Percentiles rank a stretch among this genome's conserved stretches.
Conservation (phyloP, 805 yeast genomes). For the Candida bentonensis region DNA sequence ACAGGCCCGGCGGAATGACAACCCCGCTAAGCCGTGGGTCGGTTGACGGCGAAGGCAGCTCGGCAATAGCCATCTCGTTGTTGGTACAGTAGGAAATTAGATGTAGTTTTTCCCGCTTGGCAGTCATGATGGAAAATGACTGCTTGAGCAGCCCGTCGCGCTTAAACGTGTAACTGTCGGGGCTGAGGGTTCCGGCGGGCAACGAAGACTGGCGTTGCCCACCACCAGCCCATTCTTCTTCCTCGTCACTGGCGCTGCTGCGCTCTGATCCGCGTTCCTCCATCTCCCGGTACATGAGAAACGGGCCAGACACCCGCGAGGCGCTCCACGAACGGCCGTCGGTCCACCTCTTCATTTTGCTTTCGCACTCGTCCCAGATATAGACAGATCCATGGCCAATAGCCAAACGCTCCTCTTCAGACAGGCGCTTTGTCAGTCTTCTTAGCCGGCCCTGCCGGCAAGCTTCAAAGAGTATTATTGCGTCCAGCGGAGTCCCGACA, state of each 20-base stretch:
- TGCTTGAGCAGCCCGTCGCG: slow-evolving; percentile 49
- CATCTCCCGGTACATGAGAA: slow-evolving; percentile 50
- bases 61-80: slow-evolving; percentile 16
- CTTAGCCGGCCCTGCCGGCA: slow-evolving; percentile 43
- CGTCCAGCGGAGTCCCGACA: slow-evolving; percentile 44
- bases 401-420: slow-evolving; percentile 37
- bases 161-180: slow-evolving; percentile 28
- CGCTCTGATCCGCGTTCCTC: slow-evolving; percentile 17
- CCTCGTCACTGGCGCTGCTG: too few species aligned
- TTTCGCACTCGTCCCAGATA: slow-evolving; percentile 58
- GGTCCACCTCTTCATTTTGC: slow-evolving; percentile 67
- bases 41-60: slow-evolving; percentile 28
- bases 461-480: slow-evolving; percentile 52
- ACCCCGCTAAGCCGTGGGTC: slow-evolving; percentile 25
- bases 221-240: not conserved
- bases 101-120: slow-evolving; percentile 40
- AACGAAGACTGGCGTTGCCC: not conserved
- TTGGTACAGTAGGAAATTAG: slow-evolving; percentile 39
- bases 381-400: slow-evolving; percentile 49
- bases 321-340: slow-evolving; percentile 68
- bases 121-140: slow-evolving; percentile 42
- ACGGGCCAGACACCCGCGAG: slow-evolving; percentile 50
- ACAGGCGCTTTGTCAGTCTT: slow-evolving; percentile 42
- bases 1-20: not conserved
- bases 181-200: slow-evolving; percentile 5